These are phyloP conservation scores for Gaeumannomyces tritici DNA, from an alignment of 2,329 filamentous ascomycete genomes.

Conservation along the genomic window DNA sequence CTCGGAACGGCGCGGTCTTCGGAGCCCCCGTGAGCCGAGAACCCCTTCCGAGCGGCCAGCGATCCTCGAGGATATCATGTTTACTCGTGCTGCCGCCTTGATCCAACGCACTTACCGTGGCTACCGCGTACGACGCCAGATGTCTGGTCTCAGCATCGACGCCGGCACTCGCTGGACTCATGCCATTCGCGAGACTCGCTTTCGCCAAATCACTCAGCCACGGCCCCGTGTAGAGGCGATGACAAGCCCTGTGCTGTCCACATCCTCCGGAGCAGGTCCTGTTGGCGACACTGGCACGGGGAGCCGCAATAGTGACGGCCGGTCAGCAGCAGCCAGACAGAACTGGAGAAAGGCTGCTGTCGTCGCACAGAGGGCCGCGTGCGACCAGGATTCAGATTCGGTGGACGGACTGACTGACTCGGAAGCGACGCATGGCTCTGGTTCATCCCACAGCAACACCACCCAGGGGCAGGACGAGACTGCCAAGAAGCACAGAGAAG, in stretches of 20 bases:
- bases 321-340: slow-evolving; percentile 36
- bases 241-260: neutral
- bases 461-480: slow-evolving; percentile 25
- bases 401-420: slow-evolving; percentile 33
- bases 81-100: slow-evolving; percentile 38
- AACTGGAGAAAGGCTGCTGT: slow-evolving; percentile 69
- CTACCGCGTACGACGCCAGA: slow-evolving; percentile 61
- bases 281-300: slow-evolving; percentile 5
- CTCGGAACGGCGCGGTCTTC: too few relatives aligned
- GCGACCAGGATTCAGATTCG: slow-evolving; percentile 21
- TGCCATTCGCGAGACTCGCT: slow-evolving; percentile 49
- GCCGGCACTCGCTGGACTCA: slow-evolving; percentile 64
- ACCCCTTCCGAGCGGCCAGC: neutral
- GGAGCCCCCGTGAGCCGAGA: neutral
- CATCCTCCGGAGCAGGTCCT: slow-evolving; percentile 3
- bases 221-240: slow-evolving; percentile 19
- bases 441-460: slow-evolving; percentile 13
- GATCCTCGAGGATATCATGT: slow-evolving; percentile 13
- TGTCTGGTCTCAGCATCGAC: slow-evolving; percentile 59
- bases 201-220: slow-evolving; percentile 39
- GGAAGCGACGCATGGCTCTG: slow-evolving; percentile 15
- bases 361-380: slow-evolving; percentile 63
- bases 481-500: slow-evolving; percentile 28
- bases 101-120: slow-evolving; percentile 70
- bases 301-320: neutral